Conservation (phyloP, 2,329 filamentous ascomycete genomes). For the Pseudocercospora fuligena region DNA sequence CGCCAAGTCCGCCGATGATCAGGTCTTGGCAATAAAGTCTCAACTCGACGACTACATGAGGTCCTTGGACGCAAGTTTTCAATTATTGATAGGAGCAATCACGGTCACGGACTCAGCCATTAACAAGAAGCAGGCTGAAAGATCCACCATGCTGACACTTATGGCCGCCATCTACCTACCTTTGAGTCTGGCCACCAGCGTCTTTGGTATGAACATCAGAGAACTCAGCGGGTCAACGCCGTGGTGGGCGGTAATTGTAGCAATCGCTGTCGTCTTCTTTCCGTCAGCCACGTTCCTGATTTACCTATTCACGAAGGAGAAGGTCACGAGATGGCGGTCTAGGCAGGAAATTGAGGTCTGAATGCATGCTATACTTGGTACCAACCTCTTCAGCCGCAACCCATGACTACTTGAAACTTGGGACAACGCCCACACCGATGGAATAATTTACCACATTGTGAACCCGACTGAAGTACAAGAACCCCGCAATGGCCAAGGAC, state of each 20-base stretch:
- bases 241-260: neutral
- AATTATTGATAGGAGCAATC: neutral
- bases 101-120: neutral
- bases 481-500: too few relatives aligned
- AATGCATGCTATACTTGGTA: too few relatives aligned
- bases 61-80: neutral
- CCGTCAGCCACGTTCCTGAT: neutral
- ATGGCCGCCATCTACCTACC: slow-evolving; percentile 23
- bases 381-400: too few relatives aligned
- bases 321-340: too few relatives aligned
- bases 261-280: neutral
- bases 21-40: too few relatives aligned
- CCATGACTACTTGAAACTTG: too few relatives aligned
- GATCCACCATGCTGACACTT: slow-evolving; percentile 9
- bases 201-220: slow-evolving; percentile 26
- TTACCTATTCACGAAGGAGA: neutral
- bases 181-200: slow-evolving; percentile 21
- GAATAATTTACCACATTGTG: too few relatives aligned
- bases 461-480: too few relatives aligned
- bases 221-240: slow-evolving; percentile 6
- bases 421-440: too few relatives aligned
- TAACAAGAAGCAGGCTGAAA: slow-evolving; percentile 6
- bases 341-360: too few relatives aligned
- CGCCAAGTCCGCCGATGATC: too few relatives aligned
- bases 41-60: too few relatives aligned